Evolutionary conservation across 2,329 filamentous ascomycete species (phyloP), one percentile per base, ranked within the genome.

Genomic region (Drechslerella dactyloides): DNA sequence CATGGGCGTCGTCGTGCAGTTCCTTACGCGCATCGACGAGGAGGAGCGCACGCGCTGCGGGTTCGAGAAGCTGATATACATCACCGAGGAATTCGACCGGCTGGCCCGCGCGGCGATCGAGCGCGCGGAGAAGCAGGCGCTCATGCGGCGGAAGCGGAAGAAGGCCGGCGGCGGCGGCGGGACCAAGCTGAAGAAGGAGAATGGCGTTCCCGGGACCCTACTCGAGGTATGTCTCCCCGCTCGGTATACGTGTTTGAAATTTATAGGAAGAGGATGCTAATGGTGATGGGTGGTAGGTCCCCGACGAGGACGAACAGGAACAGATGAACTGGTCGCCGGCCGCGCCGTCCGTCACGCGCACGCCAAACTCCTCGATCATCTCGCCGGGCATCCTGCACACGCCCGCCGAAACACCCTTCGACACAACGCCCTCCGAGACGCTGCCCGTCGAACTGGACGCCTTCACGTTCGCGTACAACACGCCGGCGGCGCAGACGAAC

Each of bases 1-100:
- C 19, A 97, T 99, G 92, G 91, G 89, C 75, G 84, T 93, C 6
- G 94, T 99, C 0, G 93, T 97, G 62, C 92, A 88, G 48, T 99
- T 97, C 80, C 81, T 99, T 35, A 91, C 90, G 2, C 93, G 91
- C 80, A 84, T 99, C 11, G 90, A 90, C n/a, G 86, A 89, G 37
- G 93, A 97, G 76, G 90, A 93, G 74, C 44, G 68, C 90, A 92
- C 65, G 23, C 53, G 51, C n/a, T 72, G 73, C 27, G 75, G 73
- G 17, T 74, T 73, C 76, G 91, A 97, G 3, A 91, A 91, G 78
- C 90, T 94, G 55, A 97, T 97, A 91, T 85, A 97, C 17, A 89
- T 89, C 23, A 89, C 97, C 79, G 87, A 90, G n/a, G 94, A 99
- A 77, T 99, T 99, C 76, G 93, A 96, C 79, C 87, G 94, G 68